Evolutionary conservation across 176 grass and related monocot genomes (phyloP), one percentile per base, ranked within the genome.

Genomic region (Aegilops sharonensis): DNA sequence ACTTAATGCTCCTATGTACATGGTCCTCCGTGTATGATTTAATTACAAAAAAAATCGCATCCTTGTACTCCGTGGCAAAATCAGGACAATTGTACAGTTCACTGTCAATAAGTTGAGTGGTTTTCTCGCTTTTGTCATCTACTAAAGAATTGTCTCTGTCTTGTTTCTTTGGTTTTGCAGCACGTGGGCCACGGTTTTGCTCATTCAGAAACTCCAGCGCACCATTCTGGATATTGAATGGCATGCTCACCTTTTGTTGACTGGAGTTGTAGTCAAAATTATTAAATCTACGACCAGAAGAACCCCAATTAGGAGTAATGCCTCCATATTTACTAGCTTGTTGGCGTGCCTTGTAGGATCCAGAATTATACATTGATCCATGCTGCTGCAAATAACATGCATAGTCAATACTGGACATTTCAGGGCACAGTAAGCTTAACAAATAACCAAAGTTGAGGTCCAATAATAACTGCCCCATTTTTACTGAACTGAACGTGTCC

Each of bases 1-100:
- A 93, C 73, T 93, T 93, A 77, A 93, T 93, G 79, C 91, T 93
- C 85, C 78, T 85, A 85, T 93, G 91, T 81, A 93, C 91, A 90
- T 93, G 85, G 79, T 93, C 91, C 85, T 93, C 88, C 5, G 85
- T 90, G 85, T 93, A 93, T 61, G 91, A 93, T 81, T 93, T 93
- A 88, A 93, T 90, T 86, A 90, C 86, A 81, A 93, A 90, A 77
- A 93, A 93, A 64, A 80, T 90, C 9, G 85, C 91, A 88, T 88
- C 86, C 82, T 88, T 93, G 85, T 93, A 90, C 25, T 88, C 91
- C 4, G 83, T 86, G 67, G 85, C 40, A 86, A 93, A 93, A 85
- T 86, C 88, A 74, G 82, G 74, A 70, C 67, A 52, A 47, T 93
- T 93, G 78, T 90, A 90, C 67, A 90, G 56, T 87, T 90, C 77